These are phyloP conservation scores for Lepidium campestre DNA, from an alignment of 441 rosid species.

Conservation along the genomic window DNA sequence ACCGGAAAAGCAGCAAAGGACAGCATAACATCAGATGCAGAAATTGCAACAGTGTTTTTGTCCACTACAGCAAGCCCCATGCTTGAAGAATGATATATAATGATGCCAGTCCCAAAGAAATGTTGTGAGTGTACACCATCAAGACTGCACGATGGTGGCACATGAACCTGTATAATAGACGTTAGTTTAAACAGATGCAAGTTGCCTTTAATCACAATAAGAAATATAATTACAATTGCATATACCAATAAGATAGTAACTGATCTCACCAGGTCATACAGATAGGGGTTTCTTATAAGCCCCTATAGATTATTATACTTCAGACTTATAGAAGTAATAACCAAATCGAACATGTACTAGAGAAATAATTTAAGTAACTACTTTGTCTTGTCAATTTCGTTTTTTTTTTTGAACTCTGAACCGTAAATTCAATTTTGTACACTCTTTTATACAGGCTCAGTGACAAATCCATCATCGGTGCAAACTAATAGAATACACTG, in stretches of 20 bases:
- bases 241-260: slow-evolving; percentile 7
- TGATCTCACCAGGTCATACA: background rate
- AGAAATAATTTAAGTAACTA: background rate
- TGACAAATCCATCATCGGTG: slow-evolving; percentile 6
- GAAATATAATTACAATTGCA: background rate
- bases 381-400: background rate
- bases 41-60: slow-evolving; percentile 81
- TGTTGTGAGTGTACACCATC: slow-evolving; percentile 88
- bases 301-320: background rate
- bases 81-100: slow-evolving; percentile 74
- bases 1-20: slow-evolving; percentile 96
- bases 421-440: background rate
- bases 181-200: slow-evolving; percentile 16
- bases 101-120: slow-evolving; percentile 87
- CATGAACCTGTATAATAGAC: slow-evolving; percentile 65
- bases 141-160: slow-evolving; percentile 91
- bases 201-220: slow-evolving; percentile 11
- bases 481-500: background rate
- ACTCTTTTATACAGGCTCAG: background rate
- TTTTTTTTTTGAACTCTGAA: background rate
- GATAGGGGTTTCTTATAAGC: background rate
- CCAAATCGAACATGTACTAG: slow-evolving; percentile 12
- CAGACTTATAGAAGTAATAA: background rate
- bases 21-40: slow-evolving; percentile 88
- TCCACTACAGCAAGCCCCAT: slow-evolving; percentile 96